phyloP scores from a whole-genome alignment of 2,329 filamentous ascomycete species.

The Ampelomyces quisqualis region DNA sequence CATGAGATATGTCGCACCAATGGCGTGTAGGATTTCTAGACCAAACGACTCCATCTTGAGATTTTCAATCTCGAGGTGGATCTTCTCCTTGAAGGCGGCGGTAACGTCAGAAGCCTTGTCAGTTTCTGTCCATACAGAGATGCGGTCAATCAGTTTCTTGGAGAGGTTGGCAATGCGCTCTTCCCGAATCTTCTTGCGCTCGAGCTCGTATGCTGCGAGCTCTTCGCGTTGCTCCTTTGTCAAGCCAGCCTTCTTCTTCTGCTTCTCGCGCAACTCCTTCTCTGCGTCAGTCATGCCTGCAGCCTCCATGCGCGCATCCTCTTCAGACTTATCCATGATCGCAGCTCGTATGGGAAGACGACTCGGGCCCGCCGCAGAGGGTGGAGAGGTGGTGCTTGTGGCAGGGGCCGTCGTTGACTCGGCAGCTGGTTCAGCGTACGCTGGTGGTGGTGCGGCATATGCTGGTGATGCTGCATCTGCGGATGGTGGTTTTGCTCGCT shows the following conservation, averaged over 20 bases:
- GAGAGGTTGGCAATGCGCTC: conserved; percentile 84
- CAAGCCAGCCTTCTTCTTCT: conserved; percentile 85
- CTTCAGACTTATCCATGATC: conserved; percentile 84
- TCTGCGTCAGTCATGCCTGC: conserved; percentile 70
- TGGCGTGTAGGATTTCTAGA: conserved; percentile 91
- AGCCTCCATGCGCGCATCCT: conserved; percentile 66
- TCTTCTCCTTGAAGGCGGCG: conserved; percentile 89
- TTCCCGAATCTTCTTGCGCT: conserved; percentile 79
- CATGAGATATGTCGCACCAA: conserved; percentile 84
- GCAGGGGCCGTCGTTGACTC: conserved; percentile 33
- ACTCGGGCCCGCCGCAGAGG: conserved; percentile 43
- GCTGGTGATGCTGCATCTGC: conserved; percentile 42
- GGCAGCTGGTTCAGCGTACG: conserved; percentile 50
- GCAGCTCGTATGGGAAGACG: conserved; percentile 76
- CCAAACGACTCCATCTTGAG: conserved; percentile 99
- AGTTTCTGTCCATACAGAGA: conserved; percentile 96
- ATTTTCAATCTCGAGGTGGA: conserved; percentile 90
- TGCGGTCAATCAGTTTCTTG: conserved; percentile 82
- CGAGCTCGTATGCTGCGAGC: conserved; percentile 81
- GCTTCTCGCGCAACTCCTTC: conserved; percentile 73
- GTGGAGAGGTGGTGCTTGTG: conserved; percentile 37
- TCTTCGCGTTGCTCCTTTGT: conserved; percentile 93
- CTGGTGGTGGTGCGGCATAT: conserved; percentile 41
- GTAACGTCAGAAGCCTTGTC: conserved; percentile 87
- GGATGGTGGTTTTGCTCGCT: conserved; percentile 36